phyloP scores from a whole-genome alignment of 805 yeast species.

The Cyberlindnera petersonii region DNA sequence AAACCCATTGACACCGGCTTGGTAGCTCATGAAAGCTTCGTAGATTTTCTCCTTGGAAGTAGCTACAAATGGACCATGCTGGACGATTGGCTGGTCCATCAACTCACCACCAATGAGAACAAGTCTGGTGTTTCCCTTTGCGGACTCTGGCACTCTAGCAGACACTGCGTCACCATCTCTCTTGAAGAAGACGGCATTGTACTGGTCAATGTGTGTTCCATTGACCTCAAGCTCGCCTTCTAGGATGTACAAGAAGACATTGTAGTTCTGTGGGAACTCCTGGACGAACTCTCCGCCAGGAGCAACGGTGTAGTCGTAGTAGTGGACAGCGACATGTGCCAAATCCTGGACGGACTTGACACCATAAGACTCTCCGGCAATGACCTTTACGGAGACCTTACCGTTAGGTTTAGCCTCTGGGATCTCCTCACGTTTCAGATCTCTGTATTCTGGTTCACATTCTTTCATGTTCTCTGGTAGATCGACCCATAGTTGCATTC shows the following conservation, averaged over 20 bases:
- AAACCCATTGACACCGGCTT: constrained; percentile 63
- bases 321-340: constrained; percentile 79
- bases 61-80: constrained; percentile 91
- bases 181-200: constrained; percentile 59
- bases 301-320: constrained; percentile 59
- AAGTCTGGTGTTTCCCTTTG: constrained; percentile 49
- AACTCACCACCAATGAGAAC: constrained; percentile 74
- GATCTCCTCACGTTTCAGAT: constrained; percentile 63
- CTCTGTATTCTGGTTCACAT: constrained; percentile 72
- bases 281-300: constrained; percentile 66
- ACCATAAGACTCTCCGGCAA: constrained; percentile 74
- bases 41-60: constrained; percentile 60
- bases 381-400: constrained; percentile 62
- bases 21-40: constrained; percentile 71
- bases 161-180: constrained; percentile 59
- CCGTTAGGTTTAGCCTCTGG: constrained; percentile 67
- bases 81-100: constrained; percentile 71
- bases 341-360: constrained; percentile 68
- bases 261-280: constrained; percentile 54
- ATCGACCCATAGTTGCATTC: constrained; percentile 88
- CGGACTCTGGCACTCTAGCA: constrained; percentile 47
- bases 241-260: constrained; percentile 65
- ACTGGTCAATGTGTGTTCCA: constrained; percentile 40
- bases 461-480: constrained; percentile 62
- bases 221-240: constrained; percentile 54